Conservation (phyloP, 2,329 filamentous ascomycete genomes). For the Diplodia seriata region DNA sequence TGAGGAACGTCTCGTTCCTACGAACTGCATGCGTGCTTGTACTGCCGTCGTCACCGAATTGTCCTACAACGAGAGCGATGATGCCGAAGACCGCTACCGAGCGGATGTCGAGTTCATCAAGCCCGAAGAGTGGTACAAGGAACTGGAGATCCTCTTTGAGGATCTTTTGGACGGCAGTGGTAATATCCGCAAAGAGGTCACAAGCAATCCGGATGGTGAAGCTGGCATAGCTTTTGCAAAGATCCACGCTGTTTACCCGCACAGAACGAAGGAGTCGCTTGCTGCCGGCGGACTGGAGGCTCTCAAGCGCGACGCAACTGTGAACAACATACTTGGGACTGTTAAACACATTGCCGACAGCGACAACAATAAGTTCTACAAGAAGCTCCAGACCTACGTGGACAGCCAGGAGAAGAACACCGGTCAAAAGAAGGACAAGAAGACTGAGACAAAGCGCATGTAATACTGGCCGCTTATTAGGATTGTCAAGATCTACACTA, state of each 20-base stretch:
- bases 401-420: conserved; percentile 62
- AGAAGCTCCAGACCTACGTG: conserved; percentile 57
- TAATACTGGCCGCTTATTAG: conserved; percentile 62
- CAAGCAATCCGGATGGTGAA: conserved; percentile 51
- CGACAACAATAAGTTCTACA: conserved; percentile 53
- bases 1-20: conserved; percentile 63
- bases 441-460: conserved; percentile 38
- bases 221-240: conserved; percentile 59
- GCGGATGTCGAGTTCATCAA: conserved; percentile 67
- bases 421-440: conserved; percentile 44
- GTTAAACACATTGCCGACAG: conserved; percentile 51
- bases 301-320: conserved; percentile 42
- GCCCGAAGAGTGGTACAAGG: conserved; percentile 59
- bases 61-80: conserved; percentile 59
- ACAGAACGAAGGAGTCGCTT: conserved; percentile 51
- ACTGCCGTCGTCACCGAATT: conserved; percentile 69
- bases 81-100: conserved; percentile 53
- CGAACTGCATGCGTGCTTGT: conserved; percentile 67
- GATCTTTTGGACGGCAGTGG: conserved; percentile 57
- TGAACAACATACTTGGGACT: conserved; percentile 56
- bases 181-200: conserved; percentile 46
- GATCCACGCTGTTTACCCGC: conserved; percentile 58
- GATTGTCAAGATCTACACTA: conserved; percentile 60
- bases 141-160: conserved; percentile 57
- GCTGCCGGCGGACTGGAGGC: conserved; percentile 50